Evolutionary conservation across 495 filamentous ascomycete species (phyloP).

Genomic region (Neurospora pannonica): DNA sequence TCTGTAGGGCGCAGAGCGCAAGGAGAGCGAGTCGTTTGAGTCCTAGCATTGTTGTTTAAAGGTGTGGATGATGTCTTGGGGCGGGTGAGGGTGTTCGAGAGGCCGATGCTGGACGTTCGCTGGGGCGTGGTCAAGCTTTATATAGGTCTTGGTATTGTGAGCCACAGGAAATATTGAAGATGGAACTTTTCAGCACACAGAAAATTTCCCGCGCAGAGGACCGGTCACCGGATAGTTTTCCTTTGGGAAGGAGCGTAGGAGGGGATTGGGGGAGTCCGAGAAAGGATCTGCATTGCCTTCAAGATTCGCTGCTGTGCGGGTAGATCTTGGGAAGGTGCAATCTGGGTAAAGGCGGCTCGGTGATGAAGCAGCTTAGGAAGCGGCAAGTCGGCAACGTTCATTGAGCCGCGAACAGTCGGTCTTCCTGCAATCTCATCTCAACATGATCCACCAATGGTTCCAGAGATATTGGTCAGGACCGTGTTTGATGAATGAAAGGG

Average conservation of each 20-base stretch:
- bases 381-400: background rate
- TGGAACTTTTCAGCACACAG: too few species aligned
- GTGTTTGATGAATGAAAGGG: background rate
- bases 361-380: background rate
- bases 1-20: constrained; percentile 10
- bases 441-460: background rate
- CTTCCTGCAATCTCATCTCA: background rate
- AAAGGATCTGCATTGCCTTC: background rate
- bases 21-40: constrained; percentile 7
- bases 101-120: background rate
- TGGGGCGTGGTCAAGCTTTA: background rate
- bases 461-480: background rate
- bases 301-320: background rate
- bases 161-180: too few species aligned
- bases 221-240: too few species aligned
- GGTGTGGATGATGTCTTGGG: background rate
- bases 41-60: constrained; percentile 4
- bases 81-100: background rate
- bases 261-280: background rate
- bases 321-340: background rate
- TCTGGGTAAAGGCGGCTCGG: background rate
- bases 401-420: background rate
- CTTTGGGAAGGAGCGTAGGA: background rate
- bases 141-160: background rate
- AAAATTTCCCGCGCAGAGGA: background rate